Evolutionary conservation across 2,329 filamentous ascomycete species (phyloP).

Genomic region (Paracorniculantispora psalliotae): DNA sequence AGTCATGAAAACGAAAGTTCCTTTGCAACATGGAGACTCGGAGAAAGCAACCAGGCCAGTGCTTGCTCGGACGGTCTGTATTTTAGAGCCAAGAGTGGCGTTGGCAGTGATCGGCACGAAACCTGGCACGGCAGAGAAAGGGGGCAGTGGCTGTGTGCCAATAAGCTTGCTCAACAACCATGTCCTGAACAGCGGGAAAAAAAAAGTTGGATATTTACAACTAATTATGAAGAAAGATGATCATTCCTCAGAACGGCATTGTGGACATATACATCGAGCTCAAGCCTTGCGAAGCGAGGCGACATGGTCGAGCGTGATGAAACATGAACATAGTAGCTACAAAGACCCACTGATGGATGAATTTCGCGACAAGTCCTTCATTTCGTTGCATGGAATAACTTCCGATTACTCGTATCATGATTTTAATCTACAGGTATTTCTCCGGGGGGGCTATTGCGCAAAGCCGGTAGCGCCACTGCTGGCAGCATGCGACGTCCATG

Average conservation of each 20-base stretch:
- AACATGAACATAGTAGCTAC: neutral
- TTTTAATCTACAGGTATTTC: neutral
- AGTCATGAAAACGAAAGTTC: conserved; percentile 7
- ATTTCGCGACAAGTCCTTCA: neutral
- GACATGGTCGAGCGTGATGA: neutral
- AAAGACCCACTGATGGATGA: neutral
- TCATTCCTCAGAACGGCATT: neutral
- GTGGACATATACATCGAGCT: neutral
- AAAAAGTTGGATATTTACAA: neutral
- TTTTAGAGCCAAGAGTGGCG: neutral
- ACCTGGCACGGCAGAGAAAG: neutral
- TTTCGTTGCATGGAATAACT: neutral
- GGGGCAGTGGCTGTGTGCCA: neutral
- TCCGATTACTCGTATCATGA: neutral
- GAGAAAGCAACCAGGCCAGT: neutral
- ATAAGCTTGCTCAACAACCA: conserved; percentile 2
- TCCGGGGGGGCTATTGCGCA: neutral
- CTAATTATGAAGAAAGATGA: neutral
- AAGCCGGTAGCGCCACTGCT: neutral
- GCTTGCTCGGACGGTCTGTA: neutral
- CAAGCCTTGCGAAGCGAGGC: conserved; percentile 6
- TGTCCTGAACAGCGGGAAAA: neutral
- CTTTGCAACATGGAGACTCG: neutral
- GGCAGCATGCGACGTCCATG: neutral
- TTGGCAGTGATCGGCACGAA: conserved; percentile 5